Evolutionary conservation across 176 grass and related monocot species (phyloP), one percentile per base, ranked within the genome.

Genomic region (Carex scoparia): DNA sequence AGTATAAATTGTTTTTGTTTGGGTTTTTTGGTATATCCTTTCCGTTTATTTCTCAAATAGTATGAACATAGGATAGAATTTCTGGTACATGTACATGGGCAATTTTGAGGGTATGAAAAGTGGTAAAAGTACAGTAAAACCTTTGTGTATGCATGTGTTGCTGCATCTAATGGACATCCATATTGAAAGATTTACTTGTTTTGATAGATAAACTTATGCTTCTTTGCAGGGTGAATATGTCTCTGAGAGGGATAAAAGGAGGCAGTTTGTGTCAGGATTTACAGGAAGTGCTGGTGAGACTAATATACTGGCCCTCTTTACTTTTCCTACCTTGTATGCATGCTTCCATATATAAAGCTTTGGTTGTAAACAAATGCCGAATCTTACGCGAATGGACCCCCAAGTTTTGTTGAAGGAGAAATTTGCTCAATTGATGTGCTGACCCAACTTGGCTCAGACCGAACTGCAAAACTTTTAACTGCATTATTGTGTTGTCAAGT

Each of bases 151-250:
- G 4, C 27, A 55, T 78, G 2, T 57, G 69, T 57, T 78, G 49
- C 5, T 57, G 74, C 74, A 78, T 5, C 10, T 15, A 78, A 57
- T 55, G 48, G 38, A 49, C 46, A 6, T 32, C 12, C 3, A 32
- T 56, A 77, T 87, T 69, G 2, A 38, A 32, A 55, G 5, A 14
- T 58, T 4, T 49, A 13, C 19, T 63, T 76, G 42, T 56, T 42
- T 13, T 10, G 59, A 12, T 59, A 33, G 48, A 38, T 80, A 31
- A 74, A 27, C 56, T 56, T 14, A 13, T 77, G 23, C 40, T 77
- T 65, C 86, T 78, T 32, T 73, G 81, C 96, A 99, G 96, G 94
- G 96, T 81, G 93, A 99, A 82, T 99, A 99, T 81, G 96, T 99
- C 44, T 99, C 96, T 14, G 90, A 91, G 65, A 89, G 90, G 91